Evolutionary conservation across 805 yeast genomes (phyloP), one percentile per base, ranked within the genome.

Genomic region (Schwanniomyces vanrijiae): DNA sequence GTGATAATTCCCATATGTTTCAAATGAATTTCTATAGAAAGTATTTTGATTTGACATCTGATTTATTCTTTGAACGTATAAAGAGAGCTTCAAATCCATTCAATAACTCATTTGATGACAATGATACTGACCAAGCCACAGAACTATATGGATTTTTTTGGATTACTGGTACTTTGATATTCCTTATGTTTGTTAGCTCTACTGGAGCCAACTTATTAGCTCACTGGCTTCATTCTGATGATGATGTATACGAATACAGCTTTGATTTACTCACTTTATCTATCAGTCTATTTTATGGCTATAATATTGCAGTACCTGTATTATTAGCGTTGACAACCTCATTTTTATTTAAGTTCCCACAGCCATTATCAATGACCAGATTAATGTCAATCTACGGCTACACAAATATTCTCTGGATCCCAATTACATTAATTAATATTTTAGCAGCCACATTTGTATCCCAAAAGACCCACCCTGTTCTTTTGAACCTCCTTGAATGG

Each of bases 111-210:
- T 45, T 42, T 7, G 59, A 64, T 13, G 56, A 59, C 22, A 55
- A 57, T 14, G 59, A 56, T 6, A 71, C 64, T 28, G 71, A 73
- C 40, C 74, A 74, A 34, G 72, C 74, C 13, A 60, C 68, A 1
- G 98, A 91, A 58, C 68, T 91, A 44, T 92, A 90, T 63, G 97
- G 97, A 0, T 86, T 95, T 6, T 71, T 90, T 16, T 91, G 98
- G 98, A 83, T 91, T 38, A 87, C 92, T 10, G 90, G 90, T 0
- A 86, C 96, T 0, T 80, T 89, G 42, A 81, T 88, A 0, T 81
- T 88, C 53, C 70, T 84, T 26, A 73, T 88, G 62, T 90, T 90
- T 66, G 83, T 90, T 48, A 78, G 90, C 39, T 80, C 86, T 29
- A 85, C 96, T 0, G 77, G 88, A 18, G 79, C 88, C 2, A 82